These are phyloP conservation scores for Berberis vulgaris DNA, from an alignment of 164 flowering plant species.

Conservation along the genomic window DNA sequence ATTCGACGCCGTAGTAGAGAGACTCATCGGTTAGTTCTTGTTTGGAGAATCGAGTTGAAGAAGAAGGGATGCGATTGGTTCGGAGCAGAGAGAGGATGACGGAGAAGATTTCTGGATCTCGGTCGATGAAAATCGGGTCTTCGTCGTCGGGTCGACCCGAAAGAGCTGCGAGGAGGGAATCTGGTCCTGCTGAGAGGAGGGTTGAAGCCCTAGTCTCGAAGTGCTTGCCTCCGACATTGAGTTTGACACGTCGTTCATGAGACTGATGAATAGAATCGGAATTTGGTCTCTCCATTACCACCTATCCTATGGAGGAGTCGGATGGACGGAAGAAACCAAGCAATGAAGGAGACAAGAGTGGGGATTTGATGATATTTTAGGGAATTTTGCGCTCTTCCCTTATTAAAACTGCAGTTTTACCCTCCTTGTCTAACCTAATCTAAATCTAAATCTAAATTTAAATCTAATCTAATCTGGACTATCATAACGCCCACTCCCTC, in stretches of 20 bases:
- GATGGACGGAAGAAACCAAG: too few relatives aligned
- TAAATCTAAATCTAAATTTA: too few relatives aligned
- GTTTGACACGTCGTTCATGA: constrained; percentile 40
- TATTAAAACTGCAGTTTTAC: too few relatives aligned
- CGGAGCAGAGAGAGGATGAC: constrained; percentile 84
- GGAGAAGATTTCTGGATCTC: constrained; percentile 90
- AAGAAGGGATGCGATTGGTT: constrained; percentile 56
- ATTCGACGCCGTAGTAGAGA: constrained; percentile 72
- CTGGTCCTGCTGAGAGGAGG: constrained; percentile 57
- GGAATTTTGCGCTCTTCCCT: too few relatives aligned
- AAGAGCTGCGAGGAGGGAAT: constrained; percentile 63
- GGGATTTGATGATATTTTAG: too few relatives aligned
- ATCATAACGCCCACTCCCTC: too few relatives aligned
- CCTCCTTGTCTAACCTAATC: too few relatives aligned
- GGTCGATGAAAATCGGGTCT: constrained; percentile 74
- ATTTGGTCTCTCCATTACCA: background rate
- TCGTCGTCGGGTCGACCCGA: constrained; percentile 27
- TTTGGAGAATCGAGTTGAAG: constrained; percentile 48
- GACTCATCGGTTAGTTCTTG: constrained; percentile 84
- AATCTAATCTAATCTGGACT: too few relatives aligned
- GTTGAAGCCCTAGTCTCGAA: constrained; percentile 81
- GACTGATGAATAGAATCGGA: background rate
- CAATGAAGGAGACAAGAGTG: too few relatives aligned
- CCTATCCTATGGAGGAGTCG: too few relatives aligned
- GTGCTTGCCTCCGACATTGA: constrained; percentile 91